Base-by-base conservation (phyloP, 306 rosid genomes). In the Fagus sylvatica region DNA sequence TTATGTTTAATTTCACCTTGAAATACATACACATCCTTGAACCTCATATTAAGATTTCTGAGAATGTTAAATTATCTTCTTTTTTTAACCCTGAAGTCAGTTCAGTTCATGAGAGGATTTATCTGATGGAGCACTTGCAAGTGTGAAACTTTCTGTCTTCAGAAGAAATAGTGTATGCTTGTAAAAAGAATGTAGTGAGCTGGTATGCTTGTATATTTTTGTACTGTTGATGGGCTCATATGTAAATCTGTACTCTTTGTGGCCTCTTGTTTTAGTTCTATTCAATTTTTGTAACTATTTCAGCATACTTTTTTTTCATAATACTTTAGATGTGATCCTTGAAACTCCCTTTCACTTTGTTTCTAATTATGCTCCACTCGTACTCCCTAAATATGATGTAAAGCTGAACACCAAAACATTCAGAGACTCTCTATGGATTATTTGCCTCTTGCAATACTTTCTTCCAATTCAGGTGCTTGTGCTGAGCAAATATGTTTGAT, bases 121-220 rank as follows among this genome's bases (percentile, higher is more conserved):
- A n/a, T 61, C 19, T 13, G 42, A 33, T 53, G 54, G 72, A 61
- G 56, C 42, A 19, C n/a, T 53, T 30, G 41, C 54, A 32, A 53
- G 75, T 73, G 54, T 13, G 42, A 17, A 79, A 17, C 69, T 71
- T 60, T 74, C 57, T 66, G 40, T 55, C 72, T 76, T 72, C 51
- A 46, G 51, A 46, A 46, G 51, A 55, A 53, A 78, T 28, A 30
- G 34, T 80, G 83, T 78, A 83, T 10, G 37, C 49, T 28, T 72
- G 36, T 73, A n/a, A n/a, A 74, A 56, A 73, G 68, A 19, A 43
- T 28, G 51, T 71, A 51, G 72, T 59, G 78, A 71, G 56, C 46
- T 71, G 73, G 49, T 53, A 53, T 71, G 32, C 30, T 70, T 72
- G 56, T 48, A 43, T 46, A 42, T 28, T 30, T 39, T n/a, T 64